Conservation (phyloP, 2,329 filamentous ascomycete species). For the Pyricularia sp. region DNA sequence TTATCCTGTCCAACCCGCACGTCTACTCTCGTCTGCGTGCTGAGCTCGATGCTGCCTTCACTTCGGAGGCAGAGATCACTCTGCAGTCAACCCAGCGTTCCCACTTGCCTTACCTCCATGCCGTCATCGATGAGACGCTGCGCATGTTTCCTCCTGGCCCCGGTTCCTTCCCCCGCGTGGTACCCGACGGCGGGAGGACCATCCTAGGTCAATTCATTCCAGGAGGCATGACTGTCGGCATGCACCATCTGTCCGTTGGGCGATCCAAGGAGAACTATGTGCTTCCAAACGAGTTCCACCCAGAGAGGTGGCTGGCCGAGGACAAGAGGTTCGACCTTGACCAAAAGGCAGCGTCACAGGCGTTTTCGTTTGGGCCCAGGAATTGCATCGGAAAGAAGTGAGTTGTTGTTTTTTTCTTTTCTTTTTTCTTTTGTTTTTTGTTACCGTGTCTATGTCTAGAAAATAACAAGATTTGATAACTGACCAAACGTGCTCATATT, state of each 20-base stretch:
- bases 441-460: too few relatives aligned
- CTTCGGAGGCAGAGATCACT: conserved; percentile 15
- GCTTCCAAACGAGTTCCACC: conserved; percentile 20
- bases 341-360: conserved; percentile 21
- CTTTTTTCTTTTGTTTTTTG: too few relatives aligned
- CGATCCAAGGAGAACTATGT: conserved; percentile 21
- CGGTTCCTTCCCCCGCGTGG: conserved; percentile 10
- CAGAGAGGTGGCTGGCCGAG: conserved; percentile 29
- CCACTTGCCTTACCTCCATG: conserved; percentile 22
- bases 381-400: conserved; percentile 22
- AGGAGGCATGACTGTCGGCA: conserved; percentile 23
- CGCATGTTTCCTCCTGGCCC: conserved; percentile 21
- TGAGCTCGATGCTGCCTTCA: conserved; percentile 19
- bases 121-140: conserved; percentile 26
- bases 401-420: conserved; percentile 12
- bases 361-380: conserved; percentile 9
- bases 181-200: conserved; percentile 18
- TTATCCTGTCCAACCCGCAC: conserved; percentile 15
- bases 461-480: not conserved
- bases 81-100: conserved; percentile 9
- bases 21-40: conserved; percentile 13
- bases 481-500: not conserved
- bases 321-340: conserved; percentile 33
- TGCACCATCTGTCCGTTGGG: conserved; percentile 17
- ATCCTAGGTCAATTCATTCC: conserved; percentile 21